Conservation (phyloP, 2,329 filamentous ascomycete genomes). For the Apiospora koreana region DNA sequence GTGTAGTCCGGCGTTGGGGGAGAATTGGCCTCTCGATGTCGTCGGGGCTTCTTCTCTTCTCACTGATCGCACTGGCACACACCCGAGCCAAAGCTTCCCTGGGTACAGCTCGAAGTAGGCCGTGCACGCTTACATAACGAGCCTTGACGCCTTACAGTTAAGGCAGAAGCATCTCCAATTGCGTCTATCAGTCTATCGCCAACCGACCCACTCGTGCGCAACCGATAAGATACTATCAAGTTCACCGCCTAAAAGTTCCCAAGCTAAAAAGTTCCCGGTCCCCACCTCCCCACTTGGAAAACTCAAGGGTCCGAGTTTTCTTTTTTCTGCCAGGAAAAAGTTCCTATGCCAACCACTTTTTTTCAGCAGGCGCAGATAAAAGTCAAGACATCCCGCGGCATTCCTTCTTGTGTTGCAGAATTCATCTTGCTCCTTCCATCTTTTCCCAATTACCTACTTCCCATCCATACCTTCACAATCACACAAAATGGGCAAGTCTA, state of each 20-base stretch:
- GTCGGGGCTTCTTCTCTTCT: constrained; percentile 7
- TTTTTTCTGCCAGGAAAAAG: constrained; percentile 10
- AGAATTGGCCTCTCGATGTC: not conserved
- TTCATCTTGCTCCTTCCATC: constrained; percentile 20
- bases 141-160: not conserved
- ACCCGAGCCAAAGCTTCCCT: not conserved
- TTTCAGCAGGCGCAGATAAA: constrained; percentile 13
- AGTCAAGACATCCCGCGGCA: constrained; percentile 10
- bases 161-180: constrained; percentile 1
- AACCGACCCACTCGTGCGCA: not conserved
- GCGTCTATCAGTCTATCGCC: not conserved
- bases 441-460: not conserved
- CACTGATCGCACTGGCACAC: not conserved
- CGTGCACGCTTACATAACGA: not conserved
- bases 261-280: not conserved
- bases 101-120: not conserved
- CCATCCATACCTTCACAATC: constrained; percentile 17
- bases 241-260: constrained; percentile 17
- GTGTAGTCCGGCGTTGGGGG: not conserved
- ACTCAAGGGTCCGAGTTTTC: constrained; percentile 13
- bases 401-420: constrained; percentile 12
- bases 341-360: constrained; percentile 17
- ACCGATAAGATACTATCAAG: not conserved
- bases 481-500: constrained; percentile 62
- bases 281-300: constrained; percentile 3